Percentiles rank a stretch among this genome's conserved stretches.
These are phyloP conservation scores for Phytophthora aleatoria DNA, from an alignment of 352 stramenopile genomes.

Conservation along the genomic window DNA sequence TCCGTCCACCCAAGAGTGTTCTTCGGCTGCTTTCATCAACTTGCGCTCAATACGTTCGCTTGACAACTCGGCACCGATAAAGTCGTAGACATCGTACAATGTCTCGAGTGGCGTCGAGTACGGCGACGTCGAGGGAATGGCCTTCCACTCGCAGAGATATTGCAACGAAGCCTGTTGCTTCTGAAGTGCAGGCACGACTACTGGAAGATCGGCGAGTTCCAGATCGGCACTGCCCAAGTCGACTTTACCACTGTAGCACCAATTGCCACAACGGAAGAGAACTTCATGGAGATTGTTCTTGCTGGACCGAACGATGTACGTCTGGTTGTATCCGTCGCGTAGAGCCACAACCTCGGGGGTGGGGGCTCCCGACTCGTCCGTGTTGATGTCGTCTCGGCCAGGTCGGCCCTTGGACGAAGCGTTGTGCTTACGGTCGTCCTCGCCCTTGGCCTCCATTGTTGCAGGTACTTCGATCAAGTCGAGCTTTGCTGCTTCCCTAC, in stretches of 20 bases:
- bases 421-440: slow-evolving; percentile 31
- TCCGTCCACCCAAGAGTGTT: slow-evolving; percentile 92
- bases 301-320: slow-evolving; percentile 88
- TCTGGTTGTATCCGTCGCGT: slow-evolving; percentile 93
- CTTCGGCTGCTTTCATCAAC: slow-evolving; percentile 79
- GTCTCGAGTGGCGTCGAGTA: slow-evolving; percentile 78
- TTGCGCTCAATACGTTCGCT: slow-evolving; percentile 86
- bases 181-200: slow-evolving; percentile 92
- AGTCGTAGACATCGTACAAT: slow-evolving; percentile 86
- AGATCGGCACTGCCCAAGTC: slow-evolving; percentile 80
- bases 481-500: slow-evolving; percentile 12
- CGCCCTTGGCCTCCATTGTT: slow-evolving; percentile 71
- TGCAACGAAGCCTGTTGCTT: slow-evolving; percentile 93
- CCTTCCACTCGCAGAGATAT: slow-evolving; percentile 92
- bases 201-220: slow-evolving; percentile 88
- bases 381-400: slow-evolving; percentile 34
- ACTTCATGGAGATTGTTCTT: slow-evolving; percentile 82
- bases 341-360: slow-evolving; percentile 71
- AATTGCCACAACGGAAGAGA: slow-evolving; percentile 95
- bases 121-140: slow-evolving; percentile 65
- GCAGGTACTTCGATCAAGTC: background rate
- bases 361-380: slow-evolving; percentile 55
- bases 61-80: slow-evolving; percentile 82
- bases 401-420: slow-evolving; percentile 28
- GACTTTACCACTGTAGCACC: slow-evolving; percentile 94